These are phyloP conservation scores for Crithidia mellificae DNA, from an alignment of 208 protist species.

Conservation along the genomic window DNA sequence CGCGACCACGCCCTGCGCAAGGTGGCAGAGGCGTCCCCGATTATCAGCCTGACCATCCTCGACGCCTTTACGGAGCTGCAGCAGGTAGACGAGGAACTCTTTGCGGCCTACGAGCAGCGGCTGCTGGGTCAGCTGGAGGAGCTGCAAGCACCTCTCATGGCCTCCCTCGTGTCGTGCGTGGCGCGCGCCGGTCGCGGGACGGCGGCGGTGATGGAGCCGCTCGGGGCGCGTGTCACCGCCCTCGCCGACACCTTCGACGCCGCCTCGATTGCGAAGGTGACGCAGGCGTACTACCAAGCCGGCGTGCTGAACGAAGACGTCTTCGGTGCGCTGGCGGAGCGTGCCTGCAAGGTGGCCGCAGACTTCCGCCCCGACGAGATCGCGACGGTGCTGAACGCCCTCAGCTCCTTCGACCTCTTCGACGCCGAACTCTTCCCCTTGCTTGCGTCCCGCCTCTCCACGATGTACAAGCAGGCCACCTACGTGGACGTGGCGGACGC, in stretches of 20 bases:
- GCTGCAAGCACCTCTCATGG: conserved; percentile 66
- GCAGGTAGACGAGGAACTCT: conserved; percentile 77
- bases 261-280: conserved; percentile 74
- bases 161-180: conserved; percentile 65
- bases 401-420: conserved; percentile 88
- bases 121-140: conserved; percentile 58
- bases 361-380: conserved; percentile 86
- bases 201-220: conserved; percentile 49
- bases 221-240: conserved; percentile 60
- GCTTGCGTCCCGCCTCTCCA: conserved; percentile 70
- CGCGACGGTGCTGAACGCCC: conserved; percentile 58
- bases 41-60: conserved; percentile 81
- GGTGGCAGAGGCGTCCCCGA: conserved; percentile 39
- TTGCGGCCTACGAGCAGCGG: conserved; percentile 66
- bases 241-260: conserved; percentile 72
- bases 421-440: conserved; percentile 90
- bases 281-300: conserved; percentile 72
- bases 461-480: conserved; percentile 54
- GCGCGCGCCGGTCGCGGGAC: conserved; percentile 55
- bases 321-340: conserved; percentile 85
- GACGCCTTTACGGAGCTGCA: conserved; percentile 81
- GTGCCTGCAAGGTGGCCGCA: conserved; percentile 71
- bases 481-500: conserved; percentile 70
- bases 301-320: conserved; percentile 76
- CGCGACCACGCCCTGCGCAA: conserved; percentile 72